Conservation (phyloP, 805 yeast species). For the Spathaspora arborariae region DNA sequence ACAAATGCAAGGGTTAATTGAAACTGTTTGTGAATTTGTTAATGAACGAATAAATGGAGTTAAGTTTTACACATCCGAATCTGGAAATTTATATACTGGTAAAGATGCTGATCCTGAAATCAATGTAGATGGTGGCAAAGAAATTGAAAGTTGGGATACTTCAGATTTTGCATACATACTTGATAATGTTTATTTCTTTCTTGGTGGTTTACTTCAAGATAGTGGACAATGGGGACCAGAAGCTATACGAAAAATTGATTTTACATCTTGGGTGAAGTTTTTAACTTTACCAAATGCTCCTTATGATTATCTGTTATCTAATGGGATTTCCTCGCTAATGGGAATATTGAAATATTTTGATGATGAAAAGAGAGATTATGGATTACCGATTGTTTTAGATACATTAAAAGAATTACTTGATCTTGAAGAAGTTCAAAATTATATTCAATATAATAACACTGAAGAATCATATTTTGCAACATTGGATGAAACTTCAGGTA, state of each 20-base stretch:
- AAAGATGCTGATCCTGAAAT: constrained; percentile 28
- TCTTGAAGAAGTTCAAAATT: constrained; percentile 21
- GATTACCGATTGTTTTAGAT: constrained; percentile 33
- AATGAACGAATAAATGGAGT: constrained; percentile 33
- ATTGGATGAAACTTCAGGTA: constrained; percentile 25
- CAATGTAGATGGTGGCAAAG: constrained; percentile 39
- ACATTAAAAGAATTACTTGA: constrained; percentile 27
- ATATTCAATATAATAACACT: constrained; percentile 26
- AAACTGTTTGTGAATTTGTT: constrained; percentile 38
- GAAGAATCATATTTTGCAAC: constrained; percentile 34
- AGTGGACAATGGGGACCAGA: constrained; percentile 45
- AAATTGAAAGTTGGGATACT: constrained; percentile 51
- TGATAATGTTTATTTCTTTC: constrained; percentile 48
- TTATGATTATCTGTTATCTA: constrained; percentile 56
- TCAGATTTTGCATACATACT: constrained; percentile 43
- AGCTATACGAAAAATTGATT: constrained; percentile 32
- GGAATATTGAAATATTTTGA: constrained; percentile 56
- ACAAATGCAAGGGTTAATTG: constrained; percentile 44
- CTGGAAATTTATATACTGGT: constrained; percentile 35
- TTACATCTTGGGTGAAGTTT: constrained; percentile 45
- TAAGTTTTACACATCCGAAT: constrained; percentile 40
- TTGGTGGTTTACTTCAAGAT: constrained; percentile 51
- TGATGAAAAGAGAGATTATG: constrained; percentile 51
- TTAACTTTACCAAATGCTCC: constrained; percentile 53
- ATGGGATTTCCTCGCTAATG: constrained; percentile 48